Percentiles rank a stretch among this genome's conserved stretches.
Conservation (phyloP, 345 rosid genomes). For the Ceriops tagal region DNA sequence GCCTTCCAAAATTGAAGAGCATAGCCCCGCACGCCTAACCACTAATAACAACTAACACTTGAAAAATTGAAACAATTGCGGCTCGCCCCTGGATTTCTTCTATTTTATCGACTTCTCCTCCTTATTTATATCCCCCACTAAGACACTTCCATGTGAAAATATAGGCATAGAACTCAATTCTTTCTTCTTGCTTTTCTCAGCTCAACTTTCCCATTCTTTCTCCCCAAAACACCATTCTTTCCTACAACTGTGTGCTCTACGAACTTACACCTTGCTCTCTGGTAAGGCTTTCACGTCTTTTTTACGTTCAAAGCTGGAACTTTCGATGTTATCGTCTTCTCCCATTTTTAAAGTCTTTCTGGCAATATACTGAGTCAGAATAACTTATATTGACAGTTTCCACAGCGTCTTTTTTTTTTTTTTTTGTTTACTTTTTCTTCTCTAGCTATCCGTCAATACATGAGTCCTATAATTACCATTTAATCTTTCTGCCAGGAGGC, state of each 20-base stretch:
- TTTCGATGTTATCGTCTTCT: too few species aligned
- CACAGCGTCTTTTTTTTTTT: not conserved
- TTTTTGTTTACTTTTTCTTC: not conserved
- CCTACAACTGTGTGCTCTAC: too few species aligned
- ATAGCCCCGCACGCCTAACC: slow-evolving; percentile 3
- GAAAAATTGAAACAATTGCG: slow-evolving; percentile 25
- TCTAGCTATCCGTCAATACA: not conserved
- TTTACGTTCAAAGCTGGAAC: too few species aligned
- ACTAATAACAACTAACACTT: not conserved
- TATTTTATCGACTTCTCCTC: slow-evolving; percentile 11
- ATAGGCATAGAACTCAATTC: not conserved
- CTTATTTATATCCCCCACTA: not conserved
- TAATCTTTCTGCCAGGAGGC: too few species aligned
- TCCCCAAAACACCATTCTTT: not conserved
- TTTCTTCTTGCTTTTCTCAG: not conserved
- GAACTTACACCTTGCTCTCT: too few species aligned
- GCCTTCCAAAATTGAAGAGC: not conserved
- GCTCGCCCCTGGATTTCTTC: slow-evolving; percentile 40
- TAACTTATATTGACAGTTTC: not conserved
- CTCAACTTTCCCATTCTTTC: not conserved
- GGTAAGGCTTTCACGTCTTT: too few species aligned
- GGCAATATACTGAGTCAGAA: too few species aligned
- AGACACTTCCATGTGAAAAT: not conserved
- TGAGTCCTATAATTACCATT: too few species aligned
- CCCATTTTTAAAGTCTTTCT: too few species aligned